A percentile compares a stretch with the other conserved stretches of the same genome.
phyloP scores from a whole-genome alignment of 106 monocot species.

The Acorus gramineus region DNA sequence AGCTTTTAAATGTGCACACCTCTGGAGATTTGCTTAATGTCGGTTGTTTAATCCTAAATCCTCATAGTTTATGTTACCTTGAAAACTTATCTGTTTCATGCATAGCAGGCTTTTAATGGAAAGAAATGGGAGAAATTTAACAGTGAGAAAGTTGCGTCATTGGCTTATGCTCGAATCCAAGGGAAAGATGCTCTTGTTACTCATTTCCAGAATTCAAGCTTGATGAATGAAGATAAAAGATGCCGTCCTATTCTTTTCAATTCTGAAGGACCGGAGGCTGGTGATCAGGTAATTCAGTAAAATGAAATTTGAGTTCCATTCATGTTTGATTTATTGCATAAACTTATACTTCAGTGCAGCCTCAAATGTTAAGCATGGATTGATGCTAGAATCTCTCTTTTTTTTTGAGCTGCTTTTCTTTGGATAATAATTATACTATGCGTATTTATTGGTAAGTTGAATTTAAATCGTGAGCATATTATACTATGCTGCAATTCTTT shows the following conservation, averaged over 20 bases:
- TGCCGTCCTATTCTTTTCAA: conserved; percentile 52
- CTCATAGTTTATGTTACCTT: too few relatives aligned
- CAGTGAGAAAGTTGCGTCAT: conserved; percentile 51
- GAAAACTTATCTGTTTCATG: neutral
- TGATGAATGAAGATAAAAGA: conserved; percentile 64
- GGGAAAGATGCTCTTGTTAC: conserved; percentile 38
- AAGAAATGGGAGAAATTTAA: conserved; percentile 64
- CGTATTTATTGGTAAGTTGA: too few relatives aligned
- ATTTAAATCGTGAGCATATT: too few relatives aligned
- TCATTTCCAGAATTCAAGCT: conserved; percentile 66
- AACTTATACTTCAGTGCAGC: too few relatives aligned
- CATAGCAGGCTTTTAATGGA: conserved; percentile 37
- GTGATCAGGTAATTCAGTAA: conserved; percentile 20
- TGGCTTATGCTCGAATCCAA: conserved; percentile 60
- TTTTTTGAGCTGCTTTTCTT: too few relatives aligned
- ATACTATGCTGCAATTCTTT: too few relatives aligned
- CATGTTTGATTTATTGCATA: neutral
- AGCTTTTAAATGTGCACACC: too few relatives aligned
- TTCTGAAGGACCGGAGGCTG: conserved; percentile 21
- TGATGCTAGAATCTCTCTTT: neutral
- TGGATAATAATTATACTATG: too few relatives aligned
- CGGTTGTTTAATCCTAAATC: too few relatives aligned
- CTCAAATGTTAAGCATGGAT: too few relatives aligned
- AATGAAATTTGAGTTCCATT: neutral
- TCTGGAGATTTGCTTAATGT: too few relatives aligned